Evolutionary conservation across 306 rosid species (phyloP), one percentile per base, ranked within the genome.

Genomic region (Hippophae tibetana): DNA sequence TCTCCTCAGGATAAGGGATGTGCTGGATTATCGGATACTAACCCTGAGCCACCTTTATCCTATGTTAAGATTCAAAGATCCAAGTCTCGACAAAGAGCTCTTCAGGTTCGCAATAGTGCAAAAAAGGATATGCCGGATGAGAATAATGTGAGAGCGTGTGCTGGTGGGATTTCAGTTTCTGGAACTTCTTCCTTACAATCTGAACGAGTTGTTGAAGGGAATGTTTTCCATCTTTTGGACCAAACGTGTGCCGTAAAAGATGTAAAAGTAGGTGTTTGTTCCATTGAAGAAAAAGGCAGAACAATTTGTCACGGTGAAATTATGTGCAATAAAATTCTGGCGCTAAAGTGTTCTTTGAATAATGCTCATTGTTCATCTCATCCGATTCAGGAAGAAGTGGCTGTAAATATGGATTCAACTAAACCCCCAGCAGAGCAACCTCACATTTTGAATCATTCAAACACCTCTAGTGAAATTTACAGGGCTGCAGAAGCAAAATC

Each of bases 11-110:
- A 63, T 53, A 63, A 66, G 9, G 12, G 69, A 64, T 69, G 69
- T 40, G 54, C 56, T 10, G 55, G 65, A 45, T 55, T 59, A 67
- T 70, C 66, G 1, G 82, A 77, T 41, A 55, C 55, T 63, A 67
- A 54, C 72, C 78, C 59, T 45, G 88, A 88, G 47, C 86, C 81
- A 47, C 71, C 81, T 64, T 26, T 74, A 62, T 93, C 99, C 60
- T 58, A 82, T 72, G 90, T 85, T 56, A 84, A 82, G 82, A 50
- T 93, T 72, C 94, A 79, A 48, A 80, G 97, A 67, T 93, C 99
- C 10, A 93, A 74, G 82, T 72, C 97, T 1, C 82, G 99, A 75
- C 94, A 93, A 80, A 86, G 44, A 68, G 99, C 95, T 68, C 56
- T 89, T 57, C 79, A 81, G 80, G 64, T 69, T 55, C 97, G 95